phyloP scores from a whole-genome alignment of 768 basidiomycete species.

The Termitomyces sp. region DNA sequence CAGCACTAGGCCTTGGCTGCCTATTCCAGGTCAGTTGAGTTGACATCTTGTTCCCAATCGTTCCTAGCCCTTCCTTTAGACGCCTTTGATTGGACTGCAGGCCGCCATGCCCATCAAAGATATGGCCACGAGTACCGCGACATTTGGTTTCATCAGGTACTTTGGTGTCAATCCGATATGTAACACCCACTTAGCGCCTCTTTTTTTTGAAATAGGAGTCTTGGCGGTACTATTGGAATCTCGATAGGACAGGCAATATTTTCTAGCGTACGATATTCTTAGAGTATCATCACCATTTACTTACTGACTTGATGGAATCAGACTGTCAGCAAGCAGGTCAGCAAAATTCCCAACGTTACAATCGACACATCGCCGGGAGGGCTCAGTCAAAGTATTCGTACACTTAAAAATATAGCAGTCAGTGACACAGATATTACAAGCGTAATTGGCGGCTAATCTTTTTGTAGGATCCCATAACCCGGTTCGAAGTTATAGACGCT shows the following conservation, averaged over 20 bases:
- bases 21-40: conserved; percentile 47
- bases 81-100: conserved; percentile 71
- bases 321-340: conserved; percentile 36
- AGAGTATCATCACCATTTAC: conserved; percentile 1
- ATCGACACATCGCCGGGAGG: conserved; percentile 38
- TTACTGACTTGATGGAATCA: conserved; percentile 5
- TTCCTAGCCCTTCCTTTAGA: conserved; percentile 29
- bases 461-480: conserved; percentile 44
- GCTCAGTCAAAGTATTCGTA: conserved; percentile 43
- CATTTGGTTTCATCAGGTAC: conserved; percentile 68
- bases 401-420: conserved; percentile 42
- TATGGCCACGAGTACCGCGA: conserved; percentile 78
- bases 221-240: conserved; percentile 78
- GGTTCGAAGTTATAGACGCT: conserved; percentile 51
- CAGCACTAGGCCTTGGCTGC: conserved; percentile 62
- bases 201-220: conserved; percentile 35
- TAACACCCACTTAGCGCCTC: conserved; percentile 3
- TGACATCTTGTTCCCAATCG: not conserved
- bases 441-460: not conserved
- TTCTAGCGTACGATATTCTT: conserved; percentile 41
- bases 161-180: conserved; percentile 4
- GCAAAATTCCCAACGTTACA: conserved; percentile 31
- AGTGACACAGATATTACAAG: conserved; percentile 13
- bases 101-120: conserved; percentile 86
- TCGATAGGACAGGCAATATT: conserved; percentile 72